Percentiles rank a stretch among this genome's conserved stretches.
phyloP scores from a whole-genome alignment of 768 basidiomycete species.

The Agaricus sinodeliciosus region DNA sequence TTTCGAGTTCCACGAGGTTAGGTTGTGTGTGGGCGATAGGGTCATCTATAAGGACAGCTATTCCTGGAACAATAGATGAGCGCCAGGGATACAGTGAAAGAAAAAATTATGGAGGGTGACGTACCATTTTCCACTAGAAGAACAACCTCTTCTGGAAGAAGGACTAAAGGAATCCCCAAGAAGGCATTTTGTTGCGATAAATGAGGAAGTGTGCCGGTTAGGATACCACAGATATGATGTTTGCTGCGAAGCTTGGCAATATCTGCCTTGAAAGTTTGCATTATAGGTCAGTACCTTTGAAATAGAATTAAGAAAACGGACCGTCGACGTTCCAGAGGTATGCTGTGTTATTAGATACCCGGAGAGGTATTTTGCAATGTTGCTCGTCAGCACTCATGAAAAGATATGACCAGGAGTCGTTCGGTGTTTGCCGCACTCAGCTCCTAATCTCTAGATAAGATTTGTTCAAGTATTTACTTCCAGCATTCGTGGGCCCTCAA shows the following conservation, averaged over 20 bases:
- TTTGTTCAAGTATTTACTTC: neutral
- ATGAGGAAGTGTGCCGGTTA: slow-evolving; percentile 90
- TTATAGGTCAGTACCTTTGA: slow-evolving; percentile 3
- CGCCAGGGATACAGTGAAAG: neutral
- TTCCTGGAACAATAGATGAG: slow-evolving; percentile 37
- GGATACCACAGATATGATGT: slow-evolving; percentile 78
- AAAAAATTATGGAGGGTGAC: slow-evolving; percentile 11
- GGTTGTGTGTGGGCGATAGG: slow-evolving; percentile 48
- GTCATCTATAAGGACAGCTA: slow-evolving; percentile 77
- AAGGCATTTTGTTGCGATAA: slow-evolving; percentile 96
- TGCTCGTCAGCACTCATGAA: slow-evolving; percentile 17
- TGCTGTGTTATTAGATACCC: slow-evolving; percentile 71
- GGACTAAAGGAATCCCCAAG: slow-evolving; percentile 81
- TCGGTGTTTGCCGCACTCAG: slow-evolving; percentile 4
- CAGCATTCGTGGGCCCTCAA: neutral
- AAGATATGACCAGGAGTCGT: slow-evolving; percentile 5
- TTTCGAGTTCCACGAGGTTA: slow-evolving; percentile 34
- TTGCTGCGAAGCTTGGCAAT: slow-evolving; percentile 72
- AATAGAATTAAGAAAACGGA: slow-evolving; percentile 19
- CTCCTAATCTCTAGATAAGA: neutral
- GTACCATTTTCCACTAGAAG: slow-evolving; percentile 78
- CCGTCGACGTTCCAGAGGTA: slow-evolving; percentile 90
- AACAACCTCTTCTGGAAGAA: slow-evolving; percentile 90
- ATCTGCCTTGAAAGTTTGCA: slow-evolving; percentile 39
- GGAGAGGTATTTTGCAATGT: slow-evolving; percentile 44